Evolutionary conservation across 1,284 basidiomycete species (phyloP).

Genomic region (Trichosporon ovoides): DNA sequence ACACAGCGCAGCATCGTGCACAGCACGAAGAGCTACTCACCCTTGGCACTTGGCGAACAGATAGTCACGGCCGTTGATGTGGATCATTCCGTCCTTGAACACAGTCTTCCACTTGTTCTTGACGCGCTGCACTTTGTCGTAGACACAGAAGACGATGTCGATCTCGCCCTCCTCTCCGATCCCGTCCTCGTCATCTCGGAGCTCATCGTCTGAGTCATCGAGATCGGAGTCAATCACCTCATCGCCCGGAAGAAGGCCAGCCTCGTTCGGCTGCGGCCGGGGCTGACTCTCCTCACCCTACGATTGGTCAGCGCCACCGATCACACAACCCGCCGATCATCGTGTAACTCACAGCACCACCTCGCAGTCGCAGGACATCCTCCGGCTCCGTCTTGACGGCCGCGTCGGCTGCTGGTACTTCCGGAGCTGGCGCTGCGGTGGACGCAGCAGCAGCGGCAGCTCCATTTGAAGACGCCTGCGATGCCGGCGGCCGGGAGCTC

Average conservation of each 20-base stretch:
- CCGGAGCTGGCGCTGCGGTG: not conserved
- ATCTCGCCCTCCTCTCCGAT: slow-evolving; percentile 53
- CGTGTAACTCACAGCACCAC: slow-evolving; percentile 31
- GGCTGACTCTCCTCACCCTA: slow-evolving; percentile 5
- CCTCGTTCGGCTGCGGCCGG: slow-evolving; percentile 46
- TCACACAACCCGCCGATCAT: not conserved
- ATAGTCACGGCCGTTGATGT: slow-evolving; percentile 95
- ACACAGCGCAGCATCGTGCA: too few species aligned
- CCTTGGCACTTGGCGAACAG: slow-evolving; percentile 86
- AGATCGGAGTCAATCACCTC: slow-evolving; percentile 95
- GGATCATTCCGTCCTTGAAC: slow-evolving; percentile 97
- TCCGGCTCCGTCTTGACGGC: slow-evolving; percentile 44
- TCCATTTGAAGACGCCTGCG: slow-evolving; percentile 2
- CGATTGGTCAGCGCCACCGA: slow-evolving; percentile 6
- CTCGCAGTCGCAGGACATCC: slow-evolving; percentile 37
- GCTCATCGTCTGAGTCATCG: slow-evolving; percentile 75
- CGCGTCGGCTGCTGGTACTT: slow-evolving; percentile 18
- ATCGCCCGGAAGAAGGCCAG: slow-evolving; percentile 50
- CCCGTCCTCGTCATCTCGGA: slow-evolving; percentile 53
- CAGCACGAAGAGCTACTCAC: slow-evolving; percentile 31
- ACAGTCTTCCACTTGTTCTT: slow-evolving; percentile 99
- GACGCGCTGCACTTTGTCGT: slow-evolving; percentile 96
- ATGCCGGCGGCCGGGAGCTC: slow-evolving; percentile 5
- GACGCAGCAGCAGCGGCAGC: not conserved
- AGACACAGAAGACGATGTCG: slow-evolving; percentile 96